These are phyloP conservation scores for Phytomonas sp. DNA, from an alignment of 208 protist species.

Conservation along the genomic window DNA sequence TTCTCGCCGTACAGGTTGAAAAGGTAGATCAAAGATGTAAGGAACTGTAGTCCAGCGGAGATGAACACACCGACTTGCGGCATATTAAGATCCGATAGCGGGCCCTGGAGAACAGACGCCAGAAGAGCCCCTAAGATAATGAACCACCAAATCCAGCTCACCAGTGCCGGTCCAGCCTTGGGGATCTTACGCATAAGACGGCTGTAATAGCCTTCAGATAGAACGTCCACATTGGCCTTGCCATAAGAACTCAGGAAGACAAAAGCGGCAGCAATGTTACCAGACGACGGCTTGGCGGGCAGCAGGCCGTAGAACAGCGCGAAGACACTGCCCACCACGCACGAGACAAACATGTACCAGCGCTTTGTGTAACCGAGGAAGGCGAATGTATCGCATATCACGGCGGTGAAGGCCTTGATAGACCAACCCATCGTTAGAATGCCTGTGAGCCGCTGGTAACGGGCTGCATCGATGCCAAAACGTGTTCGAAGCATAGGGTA, in stretches of 20 bases:
- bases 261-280: constrained; percentile 23
- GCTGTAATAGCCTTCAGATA: constrained; percentile 74
- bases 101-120: constrained; percentile 33
- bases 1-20: constrained; percentile 69
- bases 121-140: constrained; percentile 41
- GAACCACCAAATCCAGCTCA: constrained; percentile 61
- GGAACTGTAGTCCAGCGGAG: constrained; percentile 42
- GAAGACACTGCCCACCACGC: constrained; percentile 27
- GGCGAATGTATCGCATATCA: constrained; percentile 51
- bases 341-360: constrained; percentile 52
- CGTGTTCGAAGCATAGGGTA: constrained; percentile 42
- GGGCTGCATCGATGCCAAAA: constrained; percentile 22
- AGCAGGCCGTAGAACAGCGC: constrained; percentile 39
- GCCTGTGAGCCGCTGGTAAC: constrained; percentile 42
- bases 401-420: constrained; percentile 52
- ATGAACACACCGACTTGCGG: constrained; percentile 44
- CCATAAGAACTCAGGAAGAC: constrained; percentile 45
- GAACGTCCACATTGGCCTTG: constrained; percentile 66
- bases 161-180: constrained; percentile 30
- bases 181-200: constrained; percentile 47
- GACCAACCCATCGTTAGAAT: constrained; percentile 45
- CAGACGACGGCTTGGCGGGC: constrained; percentile 27
- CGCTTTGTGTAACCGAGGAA: constrained; percentile 69
- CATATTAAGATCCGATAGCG: constrained; percentile 39
- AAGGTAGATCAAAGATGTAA: constrained; percentile 37